phyloP scores from a whole-genome alignment of 305 asterid species.

The Solanum hybrid region DNA sequence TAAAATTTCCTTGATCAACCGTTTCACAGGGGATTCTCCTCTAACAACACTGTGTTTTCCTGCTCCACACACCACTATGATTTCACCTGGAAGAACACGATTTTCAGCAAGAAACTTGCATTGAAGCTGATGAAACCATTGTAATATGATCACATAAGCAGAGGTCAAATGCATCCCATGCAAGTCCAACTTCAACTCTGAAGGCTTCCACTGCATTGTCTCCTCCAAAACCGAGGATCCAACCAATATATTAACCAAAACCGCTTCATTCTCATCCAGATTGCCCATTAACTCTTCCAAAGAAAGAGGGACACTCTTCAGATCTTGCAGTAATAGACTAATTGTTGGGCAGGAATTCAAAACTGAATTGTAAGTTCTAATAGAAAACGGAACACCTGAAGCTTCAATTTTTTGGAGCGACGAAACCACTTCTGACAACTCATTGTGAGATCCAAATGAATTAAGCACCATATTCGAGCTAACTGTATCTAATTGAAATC shows the following conservation, averaged over 20 bases:
- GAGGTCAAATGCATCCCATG: slow-evolving; percentile 81
- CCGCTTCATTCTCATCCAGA: slow-evolving; percentile 37
- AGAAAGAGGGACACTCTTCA: slow-evolving; percentile 40
- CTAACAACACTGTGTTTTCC: slow-evolving; percentile 69
- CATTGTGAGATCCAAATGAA: slow-evolving; percentile 52
- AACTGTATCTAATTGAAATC: slow-evolving; percentile 62
- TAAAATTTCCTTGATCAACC: slow-evolving; percentile 50
- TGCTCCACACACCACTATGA: slow-evolving; percentile 61
- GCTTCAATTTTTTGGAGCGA: slow-evolving; percentile 63
- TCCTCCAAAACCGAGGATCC: slow-evolving; percentile 38
- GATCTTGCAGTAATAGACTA: slow-evolving; percentile 36
- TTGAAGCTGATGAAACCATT: slow-evolving; percentile 56
- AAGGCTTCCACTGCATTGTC: slow-evolving; percentile 44
- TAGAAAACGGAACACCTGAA: slow-evolving; percentile 32
- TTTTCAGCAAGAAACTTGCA: slow-evolving; percentile 25
- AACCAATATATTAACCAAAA: slow-evolving; percentile 47
- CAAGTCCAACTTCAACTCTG: slow-evolving; percentile 69
- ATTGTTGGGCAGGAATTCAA: slow-evolving; percentile 61
- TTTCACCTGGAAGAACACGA: slow-evolving; percentile 30
- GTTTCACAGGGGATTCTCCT: slow-evolving; percentile 73
- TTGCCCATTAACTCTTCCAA: slow-evolving; percentile 34
- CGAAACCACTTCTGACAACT: slow-evolving; percentile 42
- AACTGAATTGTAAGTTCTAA: slow-evolving; percentile 68
- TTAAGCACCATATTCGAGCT: slow-evolving; percentile 75
- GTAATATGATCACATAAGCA: slow-evolving; percentile 65